Percentiles rank a stretch among this genome's conserved stretches.
These are phyloP conservation scores for Aquilaria agallochum DNA, from an alignment of 441 rosid genomes.

Conservation along the genomic window DNA sequence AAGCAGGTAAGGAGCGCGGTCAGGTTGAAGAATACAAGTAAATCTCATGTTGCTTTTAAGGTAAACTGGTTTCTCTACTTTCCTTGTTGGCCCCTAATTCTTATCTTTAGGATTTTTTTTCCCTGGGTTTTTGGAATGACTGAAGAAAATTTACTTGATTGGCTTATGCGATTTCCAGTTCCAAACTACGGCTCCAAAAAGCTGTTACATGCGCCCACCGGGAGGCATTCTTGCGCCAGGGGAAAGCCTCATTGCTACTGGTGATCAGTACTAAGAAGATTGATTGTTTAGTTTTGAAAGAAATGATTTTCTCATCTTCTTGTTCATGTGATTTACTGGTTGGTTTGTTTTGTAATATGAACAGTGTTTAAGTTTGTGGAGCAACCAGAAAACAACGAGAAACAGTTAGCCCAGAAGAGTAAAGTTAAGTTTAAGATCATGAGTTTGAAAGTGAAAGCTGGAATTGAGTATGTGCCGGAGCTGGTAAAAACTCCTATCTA, in stretches of 20 bases:
- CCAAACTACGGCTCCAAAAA: conserved; percentile 78
- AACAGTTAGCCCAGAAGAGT: conserved; percentile 50
- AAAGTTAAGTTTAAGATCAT: conserved; percentile 73
- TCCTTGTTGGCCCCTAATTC: not conserved
- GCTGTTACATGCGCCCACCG: conserved; percentile 81
- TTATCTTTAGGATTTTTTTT: not conserved
- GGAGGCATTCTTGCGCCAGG: conserved; percentile 76
- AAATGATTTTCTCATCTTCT: not conserved
- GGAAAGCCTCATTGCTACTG: conserved; percentile 60
- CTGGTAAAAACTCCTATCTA: conserved; percentile 29
- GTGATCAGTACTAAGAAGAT: conserved; percentile 21
- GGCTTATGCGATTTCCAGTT: conserved; percentile 31
- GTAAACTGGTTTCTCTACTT: conserved; percentile 18
- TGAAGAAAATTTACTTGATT: not conserved
- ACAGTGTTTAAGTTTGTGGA: conserved; percentile 78
- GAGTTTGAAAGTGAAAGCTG: conserved; percentile 64
- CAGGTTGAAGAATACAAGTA: conserved; percentile 62
- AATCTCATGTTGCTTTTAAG: conserved; percentile 75
- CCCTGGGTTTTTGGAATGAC: too few relatives aligned
- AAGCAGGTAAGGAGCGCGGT: conserved; percentile 67
- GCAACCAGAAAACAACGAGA: conserved; percentile 61
- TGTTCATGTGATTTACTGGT: conserved; percentile 1
- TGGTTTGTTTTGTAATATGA: conserved; percentile 9
- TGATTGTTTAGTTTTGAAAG: not conserved
- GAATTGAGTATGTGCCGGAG: conserved; percentile 64